Conservation (phyloP, 2,329 filamentous ascomycete genomes). For the Arthrobotrys entomopaga region DNA sequence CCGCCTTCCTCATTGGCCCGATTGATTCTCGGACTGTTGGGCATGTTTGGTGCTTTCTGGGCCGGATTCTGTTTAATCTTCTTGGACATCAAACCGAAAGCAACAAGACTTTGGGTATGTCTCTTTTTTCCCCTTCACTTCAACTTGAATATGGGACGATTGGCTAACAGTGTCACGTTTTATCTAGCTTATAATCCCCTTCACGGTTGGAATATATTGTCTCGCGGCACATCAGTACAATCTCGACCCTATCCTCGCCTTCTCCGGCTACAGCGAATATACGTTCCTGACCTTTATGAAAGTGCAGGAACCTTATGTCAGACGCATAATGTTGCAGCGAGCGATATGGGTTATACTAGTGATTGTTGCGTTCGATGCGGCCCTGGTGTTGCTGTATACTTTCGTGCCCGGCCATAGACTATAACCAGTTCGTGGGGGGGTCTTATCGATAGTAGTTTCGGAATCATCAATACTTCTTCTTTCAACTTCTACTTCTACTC, state of each 20-base stretch:
- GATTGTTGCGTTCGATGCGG: constrained; percentile 79
- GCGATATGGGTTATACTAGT: constrained; percentile 81
- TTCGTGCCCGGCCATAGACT: constrained; percentile 90
- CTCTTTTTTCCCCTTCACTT: neutral
- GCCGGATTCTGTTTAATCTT: constrained; percentile 92
- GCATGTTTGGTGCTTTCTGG: constrained; percentile 94
- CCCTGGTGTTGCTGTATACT: constrained; percentile 89
- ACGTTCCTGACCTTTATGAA: constrained; percentile 91
- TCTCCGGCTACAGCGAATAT: constrained; percentile 93
- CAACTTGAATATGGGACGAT: neutral
- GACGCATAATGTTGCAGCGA: constrained; percentile 83
- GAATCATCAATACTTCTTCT: too few species aligned
- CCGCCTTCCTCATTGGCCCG: constrained; percentile 88
- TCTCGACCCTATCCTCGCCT: constrained; percentile 87
- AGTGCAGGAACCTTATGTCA: constrained; percentile 90
- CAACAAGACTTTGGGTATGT: constrained; percentile 84
- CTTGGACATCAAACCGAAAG: constrained; percentile 75
- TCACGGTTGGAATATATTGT: constrained; percentile 88
- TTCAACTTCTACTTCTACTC: too few species aligned
- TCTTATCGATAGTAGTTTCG: too few species aligned
- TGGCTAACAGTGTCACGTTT: neutral
- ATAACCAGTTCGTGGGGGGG: constrained; percentile 61
- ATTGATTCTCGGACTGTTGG: constrained; percentile 82
- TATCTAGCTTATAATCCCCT: constrained; percentile 79
- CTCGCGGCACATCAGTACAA: constrained; percentile 94